Evolutionary conservation across 352 stramenopile species (phyloP).

Genomic region (Phytophthora parvispora): DNA sequence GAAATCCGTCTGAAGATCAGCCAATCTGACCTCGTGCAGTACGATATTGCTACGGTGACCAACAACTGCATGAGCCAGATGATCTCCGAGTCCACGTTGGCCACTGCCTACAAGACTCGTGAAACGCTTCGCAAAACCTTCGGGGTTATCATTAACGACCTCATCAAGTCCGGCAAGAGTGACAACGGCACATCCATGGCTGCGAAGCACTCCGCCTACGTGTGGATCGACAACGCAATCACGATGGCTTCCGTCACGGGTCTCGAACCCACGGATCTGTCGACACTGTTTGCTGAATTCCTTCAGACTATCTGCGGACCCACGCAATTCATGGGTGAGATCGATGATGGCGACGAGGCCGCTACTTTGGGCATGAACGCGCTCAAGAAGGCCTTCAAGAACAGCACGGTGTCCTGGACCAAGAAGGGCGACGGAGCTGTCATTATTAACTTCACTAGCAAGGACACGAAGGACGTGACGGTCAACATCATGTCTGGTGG

Average conservation of each 20-base stretch:
- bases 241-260: slow-evolving; percentile 40
- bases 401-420: slow-evolving; percentile 49
- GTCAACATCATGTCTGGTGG: slow-evolving; percentile 61
- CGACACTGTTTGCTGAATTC: slow-evolving; percentile 53
- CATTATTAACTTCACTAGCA: slow-evolving; percentile 50
- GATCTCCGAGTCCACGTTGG: slow-evolving; percentile 18
- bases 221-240: slow-evolving; percentile 44
- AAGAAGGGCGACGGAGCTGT: slow-evolving; percentile 45
- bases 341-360: slow-evolving; percentile 50
- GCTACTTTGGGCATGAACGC: slow-evolving; percentile 49
- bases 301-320: slow-evolving; percentile 69
- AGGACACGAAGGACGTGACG: slow-evolving; percentile 49
- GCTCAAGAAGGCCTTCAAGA: slow-evolving; percentile 52
- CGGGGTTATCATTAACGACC: slow-evolving; percentile 57
- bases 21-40: slow-evolving; percentile 53
- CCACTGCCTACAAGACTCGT: slow-evolving; percentile 41
- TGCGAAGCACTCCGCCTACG: slow-evolving; percentile 37
- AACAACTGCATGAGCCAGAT: slow-evolving; percentile 54
- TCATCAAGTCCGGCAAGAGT: slow-evolving; percentile 48
- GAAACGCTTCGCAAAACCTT: slow-evolving; percentile 61
- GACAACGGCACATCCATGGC: slow-evolving; percentile 44
- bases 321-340: slow-evolving; percentile 52
- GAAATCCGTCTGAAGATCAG: slow-evolving; percentile 49
- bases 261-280: slow-evolving; percentile 60
- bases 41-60: slow-evolving; percentile 56